Base-by-base conservation (phyloP, 2,329 filamentous ascomycete species). In the Microascus cirrosus region DNA sequence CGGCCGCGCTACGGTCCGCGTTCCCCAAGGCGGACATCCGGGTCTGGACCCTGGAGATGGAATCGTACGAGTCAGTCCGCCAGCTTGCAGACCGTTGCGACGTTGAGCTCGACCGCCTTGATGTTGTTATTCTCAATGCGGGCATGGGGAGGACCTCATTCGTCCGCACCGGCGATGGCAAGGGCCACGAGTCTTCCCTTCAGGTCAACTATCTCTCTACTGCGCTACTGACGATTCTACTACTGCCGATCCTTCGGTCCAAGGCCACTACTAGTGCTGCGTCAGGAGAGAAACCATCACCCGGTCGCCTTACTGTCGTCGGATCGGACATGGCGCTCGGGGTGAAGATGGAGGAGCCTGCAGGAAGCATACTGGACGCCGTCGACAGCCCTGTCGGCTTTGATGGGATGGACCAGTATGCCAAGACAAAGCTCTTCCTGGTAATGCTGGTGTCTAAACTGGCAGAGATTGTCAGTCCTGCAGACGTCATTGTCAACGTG, bases 111-210 rank as follows among this genome's bases (percentile, higher is more conserved):
- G 35, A 64, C 0, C 68, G 70, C 18, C 61, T 80, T 8, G 74
- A 80, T 61, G 67, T 80, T 42, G 65, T 77, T 4, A 67, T 80
- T 39, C 66, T 77, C 5, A 79, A 78, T 60, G 76, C 75, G 2
- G 77, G 71, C 0, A 35, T 74, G 5, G 58, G 39, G 20, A 63
- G 61, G 4, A 36, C 48, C 2, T 35, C 59, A 6, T 67, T 66
- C 60, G 35, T 20, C 13, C 53, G 53, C 11, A 3, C 4, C 6
- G n/a, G 8, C 6, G 32, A 25, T 18, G 34, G 28, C 13, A 61
- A 59, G 13, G 68, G 73, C 3, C 71, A 75, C 58, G 72, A 77
- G 60, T 64, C 68, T 18, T 67, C 64, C 15, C 59, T 77, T 22
- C 74, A 77, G 59, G 69, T 74, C 61, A 72, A 73, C 59, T 71